A percentile compares a stretch with the other conserved stretches of the same genome.
Conservation (phyloP, 805 yeast genomes). For the Candida pini region DNA sequence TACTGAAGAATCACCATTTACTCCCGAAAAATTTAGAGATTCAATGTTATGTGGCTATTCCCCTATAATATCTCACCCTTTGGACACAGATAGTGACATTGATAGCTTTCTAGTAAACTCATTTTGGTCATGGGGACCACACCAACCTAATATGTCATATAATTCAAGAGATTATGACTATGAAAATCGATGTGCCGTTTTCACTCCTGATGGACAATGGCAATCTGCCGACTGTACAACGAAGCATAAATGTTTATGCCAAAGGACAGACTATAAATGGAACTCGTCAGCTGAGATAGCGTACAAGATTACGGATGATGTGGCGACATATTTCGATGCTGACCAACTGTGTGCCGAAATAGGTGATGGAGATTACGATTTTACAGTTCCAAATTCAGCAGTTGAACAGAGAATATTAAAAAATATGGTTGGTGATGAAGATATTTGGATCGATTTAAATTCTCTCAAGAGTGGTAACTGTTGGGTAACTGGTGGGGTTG, state of each 20-base stretch:
- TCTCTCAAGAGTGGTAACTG: constrained; percentile 69
- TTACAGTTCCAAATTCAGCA: constrained; percentile 48
- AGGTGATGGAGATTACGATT: constrained; percentile 26
- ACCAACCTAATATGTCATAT: constrained; percentile 40
- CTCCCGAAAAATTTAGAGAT: constrained; percentile 30
- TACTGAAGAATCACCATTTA: constrained; percentile 31
- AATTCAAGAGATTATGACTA: constrained; percentile 16
- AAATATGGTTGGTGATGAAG: constrained; percentile 23
- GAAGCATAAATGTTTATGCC: constrained; percentile 51
- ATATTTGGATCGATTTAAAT: constrained; percentile 78
- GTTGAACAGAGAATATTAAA: constrained; percentile 34
- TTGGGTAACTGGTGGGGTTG: constrained; percentile 82
- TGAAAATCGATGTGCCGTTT: constrained; percentile 35
- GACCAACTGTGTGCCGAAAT: constrained; percentile 22
- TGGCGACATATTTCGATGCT: constrained; percentile 41
- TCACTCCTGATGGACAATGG: constrained; percentile 48
- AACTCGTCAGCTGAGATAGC: constrained; percentile 34
- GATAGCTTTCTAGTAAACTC: constrained; percentile 29
- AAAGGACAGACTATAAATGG: constrained; percentile 29
- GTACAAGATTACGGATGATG: constrained; percentile 36
- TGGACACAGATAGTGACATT: constrained; percentile 22
- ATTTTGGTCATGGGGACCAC: constrained; percentile 72
- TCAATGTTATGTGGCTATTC: constrained; percentile 55
- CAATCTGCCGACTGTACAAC: constrained; percentile 60
- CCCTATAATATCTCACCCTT: constrained; percentile 50